Evolutionary conservation across 169 alveolate species (phyloP).

Genomic region (Plasmodium vivax): DNA sequence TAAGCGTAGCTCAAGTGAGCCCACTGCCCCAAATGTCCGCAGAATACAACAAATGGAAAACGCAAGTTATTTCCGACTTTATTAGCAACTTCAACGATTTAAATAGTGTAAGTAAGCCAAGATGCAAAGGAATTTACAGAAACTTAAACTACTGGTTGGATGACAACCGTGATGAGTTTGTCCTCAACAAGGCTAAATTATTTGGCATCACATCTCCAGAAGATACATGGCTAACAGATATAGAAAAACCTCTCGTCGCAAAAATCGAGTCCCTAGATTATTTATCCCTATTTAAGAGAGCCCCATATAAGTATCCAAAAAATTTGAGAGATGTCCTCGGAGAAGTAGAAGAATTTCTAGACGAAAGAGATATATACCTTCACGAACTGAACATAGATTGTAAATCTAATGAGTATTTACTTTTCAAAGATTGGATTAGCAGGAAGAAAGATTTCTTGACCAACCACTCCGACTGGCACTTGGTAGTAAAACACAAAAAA

Average conservation of each 20-base stretch:
- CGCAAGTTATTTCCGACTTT: neutral
- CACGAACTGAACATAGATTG: conserved; percentile 5
- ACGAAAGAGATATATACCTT: neutral
- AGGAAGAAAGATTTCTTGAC: neutral
- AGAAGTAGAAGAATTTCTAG: neutral
- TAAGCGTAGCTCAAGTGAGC: neutral
- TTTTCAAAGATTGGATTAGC: neutral
- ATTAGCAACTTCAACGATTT: neutral
- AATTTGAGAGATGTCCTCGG: neutral
- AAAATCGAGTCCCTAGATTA: neutral
- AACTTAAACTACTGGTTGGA: conserved; percentile 14
- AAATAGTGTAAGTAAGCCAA: neutral
- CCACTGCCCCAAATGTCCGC: neutral
- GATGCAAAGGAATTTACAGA: neutral
- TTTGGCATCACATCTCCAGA: neutral
- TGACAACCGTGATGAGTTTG: conserved; percentile 2
- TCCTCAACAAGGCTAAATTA: neutral
- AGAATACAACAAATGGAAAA: conserved; percentile 3
- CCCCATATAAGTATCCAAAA: conserved; percentile 7
- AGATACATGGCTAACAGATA: neutral
- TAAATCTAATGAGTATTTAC: neutral
- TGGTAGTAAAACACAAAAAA: neutral
- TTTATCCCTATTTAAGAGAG: neutral
- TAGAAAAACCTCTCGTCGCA: neutral
- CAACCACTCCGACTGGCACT: neutral